Evolutionary conservation across 257 asterid species (phyloP).

Genomic region (Solanum pinnatisectum): DNA sequence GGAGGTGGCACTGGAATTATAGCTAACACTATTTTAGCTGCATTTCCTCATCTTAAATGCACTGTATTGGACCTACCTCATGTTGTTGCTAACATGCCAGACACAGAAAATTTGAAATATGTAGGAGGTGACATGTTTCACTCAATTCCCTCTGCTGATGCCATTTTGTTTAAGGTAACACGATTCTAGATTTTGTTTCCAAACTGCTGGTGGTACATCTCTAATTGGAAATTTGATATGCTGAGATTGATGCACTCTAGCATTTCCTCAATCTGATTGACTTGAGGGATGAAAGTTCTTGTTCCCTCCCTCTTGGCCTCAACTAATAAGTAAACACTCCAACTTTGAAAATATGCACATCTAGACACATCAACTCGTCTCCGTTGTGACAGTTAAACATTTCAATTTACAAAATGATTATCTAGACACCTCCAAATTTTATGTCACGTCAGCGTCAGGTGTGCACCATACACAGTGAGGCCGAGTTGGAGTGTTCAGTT

Average conservation of each 20-base stretch:
- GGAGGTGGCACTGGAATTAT: constrained; percentile 15
- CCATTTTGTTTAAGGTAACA: constrained; percentile 4
- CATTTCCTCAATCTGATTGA: not conserved
- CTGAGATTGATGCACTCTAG: not conserved
- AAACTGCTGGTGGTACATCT: not conserved
- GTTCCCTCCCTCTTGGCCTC: not conserved
- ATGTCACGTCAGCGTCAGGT: no score
- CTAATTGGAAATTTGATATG: not conserved
- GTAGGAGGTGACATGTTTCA: constrained; percentile 17
- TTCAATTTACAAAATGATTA: not conserved
- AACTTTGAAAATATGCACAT: not conserved
- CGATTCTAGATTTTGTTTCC: not conserved
- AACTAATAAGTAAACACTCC: not conserved
- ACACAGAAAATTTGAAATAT: not conserved
- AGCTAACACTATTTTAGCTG: not conserved
- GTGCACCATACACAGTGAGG: no score
- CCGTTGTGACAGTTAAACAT: not conserved
- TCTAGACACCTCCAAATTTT: no score
- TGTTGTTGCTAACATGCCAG: constrained; percentile 1
- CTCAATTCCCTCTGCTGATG: constrained; percentile 10
- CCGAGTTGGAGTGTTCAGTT: no score
- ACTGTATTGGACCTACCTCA: constrained; percentile 10
- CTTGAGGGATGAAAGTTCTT: not conserved
- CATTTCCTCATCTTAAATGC: constrained; percentile 9
- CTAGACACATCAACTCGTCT: not conserved